phyloP scores from a whole-genome alignment of 2,329 filamentous ascomycete species.

The Curvularia lunata region DNA sequence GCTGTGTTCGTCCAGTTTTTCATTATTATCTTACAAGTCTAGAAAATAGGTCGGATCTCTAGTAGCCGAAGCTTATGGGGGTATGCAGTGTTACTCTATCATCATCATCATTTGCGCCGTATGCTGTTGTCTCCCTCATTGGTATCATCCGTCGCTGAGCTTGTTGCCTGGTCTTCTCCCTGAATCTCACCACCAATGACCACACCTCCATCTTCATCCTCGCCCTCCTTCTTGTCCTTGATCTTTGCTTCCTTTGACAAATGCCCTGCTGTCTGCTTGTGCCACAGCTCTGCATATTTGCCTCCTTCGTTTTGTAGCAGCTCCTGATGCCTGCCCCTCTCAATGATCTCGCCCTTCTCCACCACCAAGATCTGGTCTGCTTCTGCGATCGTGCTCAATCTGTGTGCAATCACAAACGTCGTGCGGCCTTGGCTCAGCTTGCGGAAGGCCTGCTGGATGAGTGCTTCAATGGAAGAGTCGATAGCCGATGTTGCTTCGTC shows the following conservation, averaged over 20 bases:
- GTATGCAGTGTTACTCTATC: not conserved
- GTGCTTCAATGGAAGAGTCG: slow-evolving; percentile 72
- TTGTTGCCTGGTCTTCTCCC: slow-evolving; percentile 28
- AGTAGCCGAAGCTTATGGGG: not conserved
- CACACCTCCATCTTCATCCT: slow-evolving; percentile 10
- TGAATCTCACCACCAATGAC: slow-evolving; percentile 35
- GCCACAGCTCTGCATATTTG: slow-evolving; percentile 85
- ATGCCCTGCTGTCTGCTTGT: slow-evolving; percentile 69
- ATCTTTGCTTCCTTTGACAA: slow-evolving; percentile 29
- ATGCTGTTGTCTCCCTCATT: not conserved
- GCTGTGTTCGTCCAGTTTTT: not conserved
- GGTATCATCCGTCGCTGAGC: slow-evolving; percentile 23
- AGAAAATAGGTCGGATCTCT: too few relatives aligned
- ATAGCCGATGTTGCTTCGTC: slow-evolving; percentile 91
- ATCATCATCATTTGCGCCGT: slow-evolving; percentile 10
- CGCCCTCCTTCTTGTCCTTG: slow-evolving; percentile 24
- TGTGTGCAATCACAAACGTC: slow-evolving; percentile 75
- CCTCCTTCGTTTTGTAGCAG: slow-evolving; percentile 69
- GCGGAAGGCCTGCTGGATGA: slow-evolving; percentile 68
- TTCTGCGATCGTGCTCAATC: slow-evolving; percentile 82
- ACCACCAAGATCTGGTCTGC: slow-evolving; percentile 86
- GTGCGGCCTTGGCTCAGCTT: slow-evolving; percentile 66
- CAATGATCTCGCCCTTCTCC: slow-evolving; percentile 75
- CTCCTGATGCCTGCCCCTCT: slow-evolving; percentile 79
- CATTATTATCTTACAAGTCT: not conserved